Evolutionary conservation across 2,329 filamentous ascomycete species (phyloP).

Genomic region (Ascochyta koolunga): DNA sequence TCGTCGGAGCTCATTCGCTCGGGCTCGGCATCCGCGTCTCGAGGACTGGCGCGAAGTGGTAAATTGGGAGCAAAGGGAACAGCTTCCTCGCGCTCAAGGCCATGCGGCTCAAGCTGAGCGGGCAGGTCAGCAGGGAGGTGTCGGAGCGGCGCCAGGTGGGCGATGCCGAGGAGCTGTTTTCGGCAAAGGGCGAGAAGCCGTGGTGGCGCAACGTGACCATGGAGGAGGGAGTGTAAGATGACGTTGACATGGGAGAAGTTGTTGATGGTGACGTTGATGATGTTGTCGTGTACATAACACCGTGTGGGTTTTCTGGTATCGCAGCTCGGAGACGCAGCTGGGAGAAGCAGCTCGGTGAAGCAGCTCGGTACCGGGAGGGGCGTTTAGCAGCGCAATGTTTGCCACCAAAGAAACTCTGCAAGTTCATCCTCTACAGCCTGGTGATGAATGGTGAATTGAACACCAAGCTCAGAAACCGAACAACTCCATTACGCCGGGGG

Average conservation of each 20-base stretch:
- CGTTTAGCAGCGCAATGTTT: conserved; percentile 1
- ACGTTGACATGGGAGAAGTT: too few relatives aligned
- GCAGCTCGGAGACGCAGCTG: conserved; percentile 2
- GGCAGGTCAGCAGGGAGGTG: conserved; percentile 64
- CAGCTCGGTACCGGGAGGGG: not conserved
- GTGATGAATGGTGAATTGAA: too few relatives aligned
- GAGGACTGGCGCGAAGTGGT: conserved; percentile 64
- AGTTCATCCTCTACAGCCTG: too few relatives aligned
- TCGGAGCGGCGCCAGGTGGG: conserved; percentile 89
- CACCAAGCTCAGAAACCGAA: not conserved
- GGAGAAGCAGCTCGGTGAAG: conserved; percentile 1
- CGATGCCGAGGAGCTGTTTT: conserved; percentile 78
- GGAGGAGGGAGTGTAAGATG: conserved; percentile 53
- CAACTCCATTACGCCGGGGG: conserved; percentile 9
- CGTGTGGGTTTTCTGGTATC: not conserved
- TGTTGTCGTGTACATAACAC: conserved; percentile 1
- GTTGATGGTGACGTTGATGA: not conserved
- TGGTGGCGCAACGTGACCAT: conserved; percentile 59
- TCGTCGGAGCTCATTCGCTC: conserved; percentile 41
- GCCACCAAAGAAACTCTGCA: not conserved
- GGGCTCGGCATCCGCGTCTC: conserved; percentile 28
- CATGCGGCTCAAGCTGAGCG: conserved; percentile 73
- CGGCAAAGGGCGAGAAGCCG: conserved; percentile 42
- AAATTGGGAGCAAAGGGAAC: conserved; percentile 11
- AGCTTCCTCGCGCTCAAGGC: conserved; percentile 55